phyloP scores from a whole-genome alignment of 441 rosid genomes.

The Kokia cookei region DNA sequence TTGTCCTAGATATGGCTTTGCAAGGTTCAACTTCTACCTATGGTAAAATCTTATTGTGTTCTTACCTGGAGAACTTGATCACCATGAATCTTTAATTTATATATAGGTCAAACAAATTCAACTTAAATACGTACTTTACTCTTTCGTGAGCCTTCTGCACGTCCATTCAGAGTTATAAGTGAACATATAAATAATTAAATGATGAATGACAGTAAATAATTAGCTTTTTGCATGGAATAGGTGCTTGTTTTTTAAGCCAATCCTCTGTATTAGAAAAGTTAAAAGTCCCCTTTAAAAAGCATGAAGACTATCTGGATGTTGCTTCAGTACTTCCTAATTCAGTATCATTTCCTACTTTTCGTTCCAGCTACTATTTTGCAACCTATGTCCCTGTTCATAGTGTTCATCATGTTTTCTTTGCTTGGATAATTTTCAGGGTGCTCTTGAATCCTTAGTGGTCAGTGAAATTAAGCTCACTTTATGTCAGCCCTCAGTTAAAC shows the following conservation, averaged over 20 bases:
- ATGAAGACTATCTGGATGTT: neutral
- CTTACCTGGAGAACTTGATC: neutral
- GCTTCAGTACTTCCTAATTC: neutral
- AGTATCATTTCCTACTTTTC: neutral
- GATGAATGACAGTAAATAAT: neutral
- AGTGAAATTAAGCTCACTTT: slow-evolving; percentile 85
- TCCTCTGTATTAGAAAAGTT: neutral
- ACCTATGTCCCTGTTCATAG: neutral
- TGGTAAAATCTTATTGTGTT: neutral
- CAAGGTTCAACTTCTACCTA: neutral
- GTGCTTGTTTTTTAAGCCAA: neutral
- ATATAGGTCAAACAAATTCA: neutral
- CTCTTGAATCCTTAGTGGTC: slow-evolving; percentile 82
- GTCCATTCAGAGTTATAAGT: neutral
- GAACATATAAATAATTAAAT: neutral
- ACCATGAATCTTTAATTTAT: neutral
- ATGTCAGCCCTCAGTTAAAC: slow-evolving; percentile 84
- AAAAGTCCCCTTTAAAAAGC: neutral
- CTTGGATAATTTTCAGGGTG: slow-evolving; percentile 64
- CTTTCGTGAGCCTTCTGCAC: neutral
- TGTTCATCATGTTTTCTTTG: slow-evolving; percentile 4
- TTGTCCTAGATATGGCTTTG: neutral
- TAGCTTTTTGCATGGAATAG: neutral
- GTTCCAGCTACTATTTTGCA: neutral
- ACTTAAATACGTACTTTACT: neutral